Base-by-base conservation (phyloP, 148 eudicot genomes). In the Vaccinium macrocarpon region DNA sequence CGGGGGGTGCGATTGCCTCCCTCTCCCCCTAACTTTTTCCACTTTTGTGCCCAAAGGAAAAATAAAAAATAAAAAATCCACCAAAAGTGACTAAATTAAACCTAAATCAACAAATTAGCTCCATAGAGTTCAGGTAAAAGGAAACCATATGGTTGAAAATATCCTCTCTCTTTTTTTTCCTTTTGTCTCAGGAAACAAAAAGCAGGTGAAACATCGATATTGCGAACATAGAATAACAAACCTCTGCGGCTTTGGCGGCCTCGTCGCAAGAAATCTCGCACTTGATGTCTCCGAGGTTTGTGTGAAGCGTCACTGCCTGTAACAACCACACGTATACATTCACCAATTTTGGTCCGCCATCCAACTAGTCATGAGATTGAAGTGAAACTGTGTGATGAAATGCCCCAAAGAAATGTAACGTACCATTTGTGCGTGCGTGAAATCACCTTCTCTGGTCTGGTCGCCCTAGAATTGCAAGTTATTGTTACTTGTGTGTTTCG, bases 231-330 rank as follows among this genome's bases (percentile, higher is more conserved):
- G 50, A 25, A 27, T 19, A 2, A 76, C 42, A 38, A 77, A 94
- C 98, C 94, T 95, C 95, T 49, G 98, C 93, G 27, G 95, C 86
- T 93, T 88, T 94, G 72, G 98, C 94, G 74, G 92, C 97, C 86
- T 94, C 94, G 77, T 95, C 98, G 56, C 98, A 95, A 61, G 90
- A 87, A 82, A 94, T 89, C 88, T 95, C 95, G 90, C 97, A 95
- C 88, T 94, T 95, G 84, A 95, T 95, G 85, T 94, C 97, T 57
- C 98, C 98, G 29, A 94, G 89, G 86, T 95, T 95, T 46, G 98
- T 95, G 86, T 95, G 97, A 53, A 95, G 91, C 23, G 98, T 95
- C 86, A 95, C 95, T 3, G 97, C 88, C 97, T 95, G 92, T 61
- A 83, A 83, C n/a, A 78, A 81, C 32, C 73, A 81, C 48, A 75